Evolutionary conservation across 805 yeast genomes (phyloP).

Genomic region (Starmerella scarabaei): DNA sequence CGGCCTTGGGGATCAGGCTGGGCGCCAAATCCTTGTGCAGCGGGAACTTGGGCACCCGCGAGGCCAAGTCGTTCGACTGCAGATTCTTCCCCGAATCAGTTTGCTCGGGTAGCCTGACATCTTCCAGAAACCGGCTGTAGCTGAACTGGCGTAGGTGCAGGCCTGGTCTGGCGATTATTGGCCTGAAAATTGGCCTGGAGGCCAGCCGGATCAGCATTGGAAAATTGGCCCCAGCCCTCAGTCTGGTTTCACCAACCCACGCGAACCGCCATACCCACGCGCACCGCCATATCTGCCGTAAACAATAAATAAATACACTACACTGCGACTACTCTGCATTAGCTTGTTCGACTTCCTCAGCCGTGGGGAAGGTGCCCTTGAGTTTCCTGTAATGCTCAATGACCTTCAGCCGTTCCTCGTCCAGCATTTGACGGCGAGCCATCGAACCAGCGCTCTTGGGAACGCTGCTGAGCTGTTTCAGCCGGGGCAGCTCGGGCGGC

Average conservation of each 20-base stretch:
- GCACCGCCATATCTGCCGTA: too few species aligned
- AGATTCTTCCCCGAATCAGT: constrained; percentile 18
- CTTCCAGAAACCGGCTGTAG: constrained; percentile 1
- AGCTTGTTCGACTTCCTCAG: too few species aligned
- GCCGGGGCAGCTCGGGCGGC: constrained; percentile 29
- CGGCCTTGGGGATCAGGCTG: constrained; percentile 58
- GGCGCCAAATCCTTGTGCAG: constrained; percentile 52
- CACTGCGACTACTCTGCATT: too few species aligned
- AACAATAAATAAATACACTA: too few species aligned
- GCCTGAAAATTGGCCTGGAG: background rate
- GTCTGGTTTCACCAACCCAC: too few species aligned
- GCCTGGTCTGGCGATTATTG: background rate
- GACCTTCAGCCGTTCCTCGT: constrained; percentile 28
- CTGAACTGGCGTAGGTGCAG: background rate
- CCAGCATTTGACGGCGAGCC: constrained; percentile 29
- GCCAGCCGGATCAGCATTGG: too few species aligned
- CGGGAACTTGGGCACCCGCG: constrained; percentile 55
- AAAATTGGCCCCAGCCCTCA: too few species aligned
- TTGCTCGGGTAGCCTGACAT: constrained; percentile 15
- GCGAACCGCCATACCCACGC: too few species aligned
- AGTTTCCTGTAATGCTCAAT: constrained; percentile 26
- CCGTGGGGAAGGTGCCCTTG: constrained; percentile 7
- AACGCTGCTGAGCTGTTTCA: constrained; percentile 26
- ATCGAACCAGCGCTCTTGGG: constrained; percentile 32
- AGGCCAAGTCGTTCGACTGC: constrained; percentile 35